Evolutionary conservation across 78 protist genomes (phyloP), one percentile per base, ranked within the genome.

Genomic region (Dictyostelium intermedium): DNA sequence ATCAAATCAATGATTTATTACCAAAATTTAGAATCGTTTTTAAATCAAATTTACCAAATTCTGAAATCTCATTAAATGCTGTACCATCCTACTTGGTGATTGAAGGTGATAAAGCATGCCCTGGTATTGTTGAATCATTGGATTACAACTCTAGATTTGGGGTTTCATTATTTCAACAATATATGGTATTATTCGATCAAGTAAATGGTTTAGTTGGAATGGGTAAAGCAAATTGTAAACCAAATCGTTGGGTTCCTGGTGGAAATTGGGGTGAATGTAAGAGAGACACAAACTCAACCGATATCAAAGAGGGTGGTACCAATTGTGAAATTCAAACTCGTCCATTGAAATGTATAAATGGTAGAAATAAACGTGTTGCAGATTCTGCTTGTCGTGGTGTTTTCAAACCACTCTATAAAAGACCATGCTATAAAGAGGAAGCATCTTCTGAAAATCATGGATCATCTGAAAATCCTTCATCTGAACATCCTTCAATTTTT

Each of bases 121-220:
- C 94, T 2, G 94, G 94, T 70, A 89, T 89, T 16, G 72, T 89
- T 23, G 94, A 89, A 25, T 23, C 94, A 23, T 56, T 89, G 0
- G 87, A 89, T 32, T 81, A 89, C 35, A 63, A 80, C 37, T 63
- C 84, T n/a, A 35, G 73, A 14, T 50, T 89, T n/a, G 94, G 94
- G 30, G 35, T 60, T 20, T 76, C 85, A 9, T 34, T 89, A 10
- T 70, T 89, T 30, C 27, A 66, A 10, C 87, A 89, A 39, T 89
- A 89, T 35, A 20, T 80, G 66, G 94, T 89, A 0, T 60, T 89
- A 3, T 89, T 89, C 32, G 94, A 89, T 34, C 94, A 89, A 72
- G 82, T 63, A 2, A 80, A 89, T 63, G 82, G 72, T 13, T 43
- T 60, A 50, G 47, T 89, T 41, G 94, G 86, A 18, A 45, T 89